Evolutionary conservation across 768 basidiomycete species (phyloP).

Genomic region (Rhizopogon sp.): DNA sequence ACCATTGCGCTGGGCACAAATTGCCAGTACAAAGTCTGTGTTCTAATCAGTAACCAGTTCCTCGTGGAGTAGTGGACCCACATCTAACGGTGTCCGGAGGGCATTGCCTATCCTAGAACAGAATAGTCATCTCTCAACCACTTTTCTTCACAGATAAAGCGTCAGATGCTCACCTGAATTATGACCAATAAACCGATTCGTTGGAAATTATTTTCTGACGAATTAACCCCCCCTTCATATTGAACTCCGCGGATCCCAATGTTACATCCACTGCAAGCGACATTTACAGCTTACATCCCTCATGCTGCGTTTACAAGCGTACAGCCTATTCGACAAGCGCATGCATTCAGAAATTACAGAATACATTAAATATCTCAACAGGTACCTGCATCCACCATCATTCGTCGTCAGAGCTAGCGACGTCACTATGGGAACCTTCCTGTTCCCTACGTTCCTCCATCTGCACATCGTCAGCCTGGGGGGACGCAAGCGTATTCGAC

Average conservation of each 20-base stretch:
- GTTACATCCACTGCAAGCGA: background rate
- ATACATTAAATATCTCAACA: background rate
- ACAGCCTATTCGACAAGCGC: background rate
- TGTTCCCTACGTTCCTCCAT: conserved; percentile 18
- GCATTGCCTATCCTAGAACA: background rate
- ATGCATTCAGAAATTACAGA: conserved; percentile 1
- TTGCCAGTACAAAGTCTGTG: background rate
- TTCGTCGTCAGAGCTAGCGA: conserved; percentile 49
- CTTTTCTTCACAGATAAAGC: background rate
- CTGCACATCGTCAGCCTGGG: conserved; percentile 13
- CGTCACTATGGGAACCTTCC: conserved; percentile 42
- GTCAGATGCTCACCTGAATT: background rate
- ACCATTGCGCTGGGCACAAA: background rate
- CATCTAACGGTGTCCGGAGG: background rate
- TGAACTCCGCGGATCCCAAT: background rate
- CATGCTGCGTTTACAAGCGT: background rate
- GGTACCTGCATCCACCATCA: conserved; percentile 4
- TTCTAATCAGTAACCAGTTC: background rate
- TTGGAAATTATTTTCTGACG: no score
- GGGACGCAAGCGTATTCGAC: conserved; percentile 4
- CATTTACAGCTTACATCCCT: background rate
- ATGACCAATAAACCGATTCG: background rate
- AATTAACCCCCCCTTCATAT: background rate
- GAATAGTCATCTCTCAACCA: background rate
- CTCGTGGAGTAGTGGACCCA: background rate